Evolutionary conservation across 805 yeast genomes (phyloP).

Genomic region (Monosporozyma yasuniensis): DNA sequence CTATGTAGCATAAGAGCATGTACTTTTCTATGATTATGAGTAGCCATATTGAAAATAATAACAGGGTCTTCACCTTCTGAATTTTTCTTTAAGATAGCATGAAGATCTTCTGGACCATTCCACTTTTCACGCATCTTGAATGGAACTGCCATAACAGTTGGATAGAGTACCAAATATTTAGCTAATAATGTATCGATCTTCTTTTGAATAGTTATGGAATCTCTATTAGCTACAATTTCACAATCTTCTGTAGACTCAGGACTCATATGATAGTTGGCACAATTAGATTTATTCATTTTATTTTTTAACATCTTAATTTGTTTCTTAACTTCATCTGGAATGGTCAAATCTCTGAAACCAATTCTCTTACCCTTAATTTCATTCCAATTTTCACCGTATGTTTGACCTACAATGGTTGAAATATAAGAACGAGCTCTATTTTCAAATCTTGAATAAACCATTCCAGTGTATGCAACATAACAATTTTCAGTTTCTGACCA

Average conservation of each 20-base stretch:
- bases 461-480: conserved; percentile 40
- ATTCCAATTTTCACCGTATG: conserved; percentile 39
- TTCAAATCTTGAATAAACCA: conserved; percentile 32
- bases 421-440: conserved; percentile 28
- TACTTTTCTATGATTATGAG: conserved; percentile 7
- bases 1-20: conserved; percentile 12
- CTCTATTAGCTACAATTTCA: conserved; percentile 13
- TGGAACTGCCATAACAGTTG: conserved; percentile 8
- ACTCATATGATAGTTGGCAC: conserved; percentile 9
- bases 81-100: conserved; percentile 7
- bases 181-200: conserved; percentile 6
- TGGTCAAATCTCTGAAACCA: conserved; percentile 25
- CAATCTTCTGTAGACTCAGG: conserved; percentile 11
- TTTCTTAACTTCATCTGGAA: conserved; percentile 21
- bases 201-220: conserved; percentile 9
- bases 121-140: conserved; percentile 6
- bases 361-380: conserved; percentile 34
- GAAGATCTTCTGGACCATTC: conserved; percentile 15
- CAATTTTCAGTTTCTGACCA: conserved; percentile 44
- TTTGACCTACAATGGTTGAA: conserved; percentile 37
- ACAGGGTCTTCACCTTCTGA: conserved; percentile 11
- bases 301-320: conserved; percentile 18
- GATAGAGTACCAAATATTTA: conserved; percentile 12
- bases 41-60: conserved; percentile 11
- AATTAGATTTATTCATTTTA: conserved; percentile 11